A percentile compares a stretch with the other conserved stretches of the same genome.
Evolutionary conservation across 163 green algal species (phyloP).

Genomic region (Scenedesmus sp.): DNA sequence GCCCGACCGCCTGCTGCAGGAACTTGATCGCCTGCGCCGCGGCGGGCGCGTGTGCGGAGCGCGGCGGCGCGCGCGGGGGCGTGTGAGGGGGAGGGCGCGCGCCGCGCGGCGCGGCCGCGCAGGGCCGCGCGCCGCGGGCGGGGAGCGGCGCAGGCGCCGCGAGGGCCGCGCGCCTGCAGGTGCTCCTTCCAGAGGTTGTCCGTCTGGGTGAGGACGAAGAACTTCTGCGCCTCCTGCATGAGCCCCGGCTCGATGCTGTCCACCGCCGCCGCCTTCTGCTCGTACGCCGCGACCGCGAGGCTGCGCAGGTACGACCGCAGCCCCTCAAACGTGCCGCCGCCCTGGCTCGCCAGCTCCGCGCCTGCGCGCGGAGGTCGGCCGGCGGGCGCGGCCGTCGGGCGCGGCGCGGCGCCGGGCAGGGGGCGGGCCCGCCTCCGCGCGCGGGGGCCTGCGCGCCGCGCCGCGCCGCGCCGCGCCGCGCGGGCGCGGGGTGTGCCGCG

Average conservation of each 20-base stretch:
- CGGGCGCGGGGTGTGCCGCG: not conserved
- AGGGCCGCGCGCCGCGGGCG: too few relatives aligned
- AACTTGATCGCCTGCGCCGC: constrained; percentile 82
- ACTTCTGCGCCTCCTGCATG: constrained; percentile 82
- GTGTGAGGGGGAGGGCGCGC: too few relatives aligned
- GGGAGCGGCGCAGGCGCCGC: too few relatives aligned
- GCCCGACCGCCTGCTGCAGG: constrained; percentile 93
- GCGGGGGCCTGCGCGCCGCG: too few relatives aligned
- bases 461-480: too few relatives aligned
- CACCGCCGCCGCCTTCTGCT: constrained; percentile 83
- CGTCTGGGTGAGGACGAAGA: constrained; percentile 93
- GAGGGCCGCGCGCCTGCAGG: constrained; percentile 69
- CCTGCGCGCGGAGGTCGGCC: not conserved
- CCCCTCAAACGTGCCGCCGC: constrained; percentile 74
- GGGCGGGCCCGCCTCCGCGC: too few relatives aligned
- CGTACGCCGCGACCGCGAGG: constrained; percentile 81
- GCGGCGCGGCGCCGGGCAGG: not conserved
- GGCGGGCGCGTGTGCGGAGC: too few relatives aligned
- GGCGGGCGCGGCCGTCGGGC: not conserved
- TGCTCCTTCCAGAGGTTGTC: constrained; percentile 99
- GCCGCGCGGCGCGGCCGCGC: too few relatives aligned
- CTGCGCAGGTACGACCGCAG: constrained; percentile 79
- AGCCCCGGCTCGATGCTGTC: constrained; percentile 84
- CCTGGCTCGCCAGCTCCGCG: constrained; percentile 34
- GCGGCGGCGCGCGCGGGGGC: too few relatives aligned